Base-by-base conservation (phyloP, 495 filamentous ascomycete genomes). In the Penicillium nucicola region DNA sequence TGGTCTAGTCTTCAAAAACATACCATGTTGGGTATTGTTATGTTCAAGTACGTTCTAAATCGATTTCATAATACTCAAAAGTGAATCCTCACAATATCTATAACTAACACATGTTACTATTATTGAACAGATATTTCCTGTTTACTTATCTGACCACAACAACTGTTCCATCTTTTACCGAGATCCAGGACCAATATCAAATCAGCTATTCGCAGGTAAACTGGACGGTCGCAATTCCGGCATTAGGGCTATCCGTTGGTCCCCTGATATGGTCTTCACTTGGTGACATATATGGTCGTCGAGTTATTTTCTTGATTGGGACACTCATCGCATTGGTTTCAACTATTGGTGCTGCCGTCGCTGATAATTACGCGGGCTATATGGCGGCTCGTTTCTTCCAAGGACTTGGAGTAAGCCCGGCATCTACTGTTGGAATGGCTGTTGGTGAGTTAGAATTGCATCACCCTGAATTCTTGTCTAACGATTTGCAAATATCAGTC, bases 81-180 rank as follows among this genome's bases (percentile, higher is more conserved):
- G 11, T 5, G 6, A 30, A 30, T 9, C 22, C 5, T 5, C 14
- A 14, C 17, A 2, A 42, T 6, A 23, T 15, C 10, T 5, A 18
- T 44, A 12, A 20, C 42, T 45, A n/a, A 45, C n/a, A 23, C 20
- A 2, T 25, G 2, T 1, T 45, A 12, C 11, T 25, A 8, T 28
- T 28, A 28, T 1, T 12, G 23, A 7, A 13, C 32, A 81, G 77
- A 64, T 84, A 85, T 59, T 84, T 83, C 59, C 70, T 84, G 44
- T 83, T 84, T 64, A 85, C 83, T 10, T 85, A 84, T 60, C 74
- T 83, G 39, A 84, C 81, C 4, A 84, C 82, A 0, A 81, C 77
- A 2, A 82, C 82, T 0, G 76, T 85, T 1, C 81, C 81, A 1
- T 81, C 81, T 0, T 84, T 84, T 55, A 45, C 68, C 1, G 66